Base-by-base conservation (phyloP, 805 yeast species). In the Millerozyma miso region DNA sequence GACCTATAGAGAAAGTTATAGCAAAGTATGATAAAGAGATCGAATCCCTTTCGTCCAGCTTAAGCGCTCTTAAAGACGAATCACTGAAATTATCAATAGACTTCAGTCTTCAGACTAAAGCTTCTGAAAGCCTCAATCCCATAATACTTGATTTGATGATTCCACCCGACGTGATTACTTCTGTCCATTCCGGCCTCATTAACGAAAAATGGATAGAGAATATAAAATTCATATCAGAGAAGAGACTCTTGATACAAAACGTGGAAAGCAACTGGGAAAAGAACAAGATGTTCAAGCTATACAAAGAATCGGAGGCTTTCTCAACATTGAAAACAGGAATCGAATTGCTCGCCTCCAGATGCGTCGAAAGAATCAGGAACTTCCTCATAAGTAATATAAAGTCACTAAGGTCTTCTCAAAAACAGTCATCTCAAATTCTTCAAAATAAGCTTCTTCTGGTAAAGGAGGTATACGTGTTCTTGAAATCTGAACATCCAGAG, bases 361-460 rank as follows among this genome's bases (percentile, higher is more conserved):
- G 87, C 1, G 61, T 87, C 2, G 97, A 90, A 57, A 73, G 95
- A 42, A 79, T 87, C 2, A 75, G 95, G 47, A 85, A 83, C 57
- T 83, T 66, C 55, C 63, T 89, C 23, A 79, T 88, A 2, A 51
- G 63, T 4, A 78, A 81, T 48, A 83, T 93, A 43, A 83, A 86
- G 49, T 55, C 61, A n/a, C 62, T 93, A 17, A 71, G 98, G 42
- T 56, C 65, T 4, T 41, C 69, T n/a, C 74, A 77, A 2, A 79
- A 82, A 14, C 65, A 73, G 0, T 79, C 91, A 8, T 83, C 95
- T 0, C 96, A 88, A 55, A 71, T 72, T 0, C 69, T 90, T 12
- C 98, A 93, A 60, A 71, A 73, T 31, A 76, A 77, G 23, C 62
- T 93, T 39, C 59, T 88, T 3, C 69, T 73, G 34, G 80, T 81